A percentile compares a stretch with the other conserved stretches of the same genome.
phyloP scores from a whole-genome alignment of 371 early-diverging fungal genomes.

The Mortierella sp. region DNA sequence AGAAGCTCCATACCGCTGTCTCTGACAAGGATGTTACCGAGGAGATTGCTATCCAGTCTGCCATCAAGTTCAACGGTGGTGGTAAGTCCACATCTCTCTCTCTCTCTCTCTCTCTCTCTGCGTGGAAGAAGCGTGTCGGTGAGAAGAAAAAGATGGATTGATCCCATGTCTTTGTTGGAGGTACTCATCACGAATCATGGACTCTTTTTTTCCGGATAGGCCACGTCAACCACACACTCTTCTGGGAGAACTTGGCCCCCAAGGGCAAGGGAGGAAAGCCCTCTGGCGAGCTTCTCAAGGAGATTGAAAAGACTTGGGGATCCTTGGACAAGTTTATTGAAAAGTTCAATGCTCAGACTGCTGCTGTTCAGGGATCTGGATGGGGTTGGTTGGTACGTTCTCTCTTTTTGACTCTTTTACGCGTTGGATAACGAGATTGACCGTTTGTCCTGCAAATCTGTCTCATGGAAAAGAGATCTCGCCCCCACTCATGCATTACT shows the following conservation, averaged over 20 bases:
- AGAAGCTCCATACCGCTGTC: constrained; percentile 80
- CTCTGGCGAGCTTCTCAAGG: constrained; percentile 72
- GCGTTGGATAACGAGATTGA: too few species aligned
- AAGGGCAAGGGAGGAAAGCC: constrained; percentile 82
- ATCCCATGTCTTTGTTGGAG: too few species aligned
- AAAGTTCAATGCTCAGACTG: constrained; percentile 85
- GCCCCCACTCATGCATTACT: not conserved
- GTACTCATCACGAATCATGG: too few species aligned
- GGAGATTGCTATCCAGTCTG: constrained; percentile 81
- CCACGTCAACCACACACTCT: constrained; percentile 97
- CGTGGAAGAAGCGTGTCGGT: too few species aligned
- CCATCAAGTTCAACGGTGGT: constrained; percentile 95
- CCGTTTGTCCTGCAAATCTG: too few species aligned
- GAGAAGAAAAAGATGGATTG: too few species aligned
- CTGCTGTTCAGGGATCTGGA: constrained; percentile 95
- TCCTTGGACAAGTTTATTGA: constrained; percentile 85
- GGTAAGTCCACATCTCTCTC: constrained; percentile 58
- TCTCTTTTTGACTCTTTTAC: not conserved
- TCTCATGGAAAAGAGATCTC: too few species aligned
- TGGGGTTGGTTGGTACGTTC: constrained; percentile 95
- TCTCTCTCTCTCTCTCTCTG: too few species aligned
- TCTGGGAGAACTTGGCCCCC: constrained; percentile 95
- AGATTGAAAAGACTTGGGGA: constrained; percentile 89
- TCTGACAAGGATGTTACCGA: constrained; percentile 75
- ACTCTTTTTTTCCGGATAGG: constrained; percentile 66